Evolutionary conservation across 305 asterid species (phyloP).

Genomic region (Fraxinus dipetala): DNA sequence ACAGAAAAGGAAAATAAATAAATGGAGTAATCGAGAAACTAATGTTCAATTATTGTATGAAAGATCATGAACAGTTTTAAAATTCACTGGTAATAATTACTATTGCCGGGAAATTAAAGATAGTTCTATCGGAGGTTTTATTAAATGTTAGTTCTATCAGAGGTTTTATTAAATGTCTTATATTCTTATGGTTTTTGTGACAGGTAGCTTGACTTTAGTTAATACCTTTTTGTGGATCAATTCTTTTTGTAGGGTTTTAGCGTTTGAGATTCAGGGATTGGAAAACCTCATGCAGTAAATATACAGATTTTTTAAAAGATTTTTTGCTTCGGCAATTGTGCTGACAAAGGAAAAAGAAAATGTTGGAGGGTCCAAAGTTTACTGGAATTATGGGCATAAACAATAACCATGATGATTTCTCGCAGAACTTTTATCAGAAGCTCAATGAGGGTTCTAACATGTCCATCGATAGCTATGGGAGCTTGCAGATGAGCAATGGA

Average conservation of each 20-base stretch:
- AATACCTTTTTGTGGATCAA: not conserved
- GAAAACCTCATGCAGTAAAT: constrained; percentile 46
- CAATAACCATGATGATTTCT: constrained; percentile 66
- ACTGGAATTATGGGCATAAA: constrained; percentile 76
- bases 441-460: constrained; percentile 91
- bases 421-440: constrained; percentile 83
- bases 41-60: not conserved
- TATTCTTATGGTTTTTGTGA: not conserved
- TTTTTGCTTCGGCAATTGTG: constrained; percentile 21
- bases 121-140: not conserved
- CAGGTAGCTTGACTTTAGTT: constrained; percentile 1
- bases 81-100: not conserved
- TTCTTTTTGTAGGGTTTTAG: constrained; percentile 20
- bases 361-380: constrained; percentile 90
- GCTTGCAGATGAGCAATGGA: constrained; percentile 91
- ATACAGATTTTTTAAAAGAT: constrained; percentile 23
- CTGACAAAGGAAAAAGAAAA: constrained; percentile 29
- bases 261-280: constrained; percentile 24
- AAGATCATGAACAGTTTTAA: not conserved
- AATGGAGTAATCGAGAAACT: not conserved
- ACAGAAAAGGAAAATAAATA: not conserved
- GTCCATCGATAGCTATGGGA: constrained; percentile 87
- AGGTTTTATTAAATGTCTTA: not conserved
- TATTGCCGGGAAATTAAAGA: not conserved
- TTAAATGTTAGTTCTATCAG: not conserved